Evolutionary conservation across 768 basidiomycete genomes (phyloP), one percentile per base, ranked within the genome.

Genomic region (Lentinula raphanica): DNA sequence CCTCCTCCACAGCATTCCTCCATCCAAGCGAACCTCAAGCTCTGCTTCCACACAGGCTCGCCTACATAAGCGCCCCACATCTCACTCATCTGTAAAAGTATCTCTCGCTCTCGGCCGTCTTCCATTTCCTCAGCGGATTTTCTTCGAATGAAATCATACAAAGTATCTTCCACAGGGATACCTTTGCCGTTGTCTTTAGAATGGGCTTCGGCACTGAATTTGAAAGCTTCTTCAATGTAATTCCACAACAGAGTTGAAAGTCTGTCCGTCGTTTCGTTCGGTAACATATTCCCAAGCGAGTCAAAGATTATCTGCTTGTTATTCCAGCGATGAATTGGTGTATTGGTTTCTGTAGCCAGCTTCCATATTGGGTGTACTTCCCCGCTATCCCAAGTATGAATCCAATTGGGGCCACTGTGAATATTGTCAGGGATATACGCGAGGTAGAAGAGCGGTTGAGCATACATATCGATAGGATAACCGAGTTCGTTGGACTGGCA

Each of bases 1-100:
- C 63, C 59, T 36, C 63, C 63, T 28, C 60, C 60, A 56, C 63
- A 64, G 27, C 63, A 64, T 45, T 64, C 63, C 44, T 64, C 63
- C 63, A 64, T 64, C 63, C 63, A 64, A 23, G 63, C 60, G 56
- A 64, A 64, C 25, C 61, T 49, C n/a, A 64, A 48, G 44, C 60
- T 62, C 49, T 64, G 63, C 57, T 60, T 62, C 60, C 60, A 64
- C n/a, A 58, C 60, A 51, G 63, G 63, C 57, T 62, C 63, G 11
- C 63, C 63, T 25, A 64, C 61, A 44, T 64, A 64, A 4, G 63
- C 63, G 3, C 63, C 63, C 53, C 57, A 64, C 61, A 64, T 60
- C 49, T 64, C 63, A 51, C 63, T 64, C 63, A 64, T 64, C 49
- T 62, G 60, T 31, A 40, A 48, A 7, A 64, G 54, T 17, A 58